Percentiles rank a stretch among this genome's conserved stretches.
These are phyloP conservation scores for Oryza glaberrima DNA, from an alignment of 176 grass and related monocot species.

Conservation along the genomic window DNA sequence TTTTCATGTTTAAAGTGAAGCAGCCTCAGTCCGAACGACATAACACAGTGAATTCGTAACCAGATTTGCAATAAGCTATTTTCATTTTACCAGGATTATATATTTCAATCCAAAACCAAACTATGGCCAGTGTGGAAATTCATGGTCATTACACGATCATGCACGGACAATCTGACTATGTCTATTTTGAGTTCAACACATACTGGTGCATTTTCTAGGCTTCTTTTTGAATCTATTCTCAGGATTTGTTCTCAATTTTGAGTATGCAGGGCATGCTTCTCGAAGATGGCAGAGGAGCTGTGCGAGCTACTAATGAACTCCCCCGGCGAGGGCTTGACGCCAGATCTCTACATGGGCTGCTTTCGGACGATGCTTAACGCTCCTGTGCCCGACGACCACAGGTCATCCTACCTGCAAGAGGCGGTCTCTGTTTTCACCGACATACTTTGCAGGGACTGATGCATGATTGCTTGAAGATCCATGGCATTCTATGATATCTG, in stretches of 20 bases:
- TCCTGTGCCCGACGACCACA: slow-evolving; percentile 59
- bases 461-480: slow-evolving; percentile 6
- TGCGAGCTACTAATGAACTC: slow-evolving; percentile 56
- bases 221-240: not conserved
- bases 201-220: not conserved
- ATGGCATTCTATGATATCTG: not conserved
- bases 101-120: slow-evolving; percentile 12
- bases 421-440: slow-evolving; percentile 71
- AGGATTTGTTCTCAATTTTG: slow-evolving; percentile 9
- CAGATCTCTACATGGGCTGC: slow-evolving; percentile 65
- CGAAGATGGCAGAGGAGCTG: slow-evolving; percentile 86
- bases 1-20: not conserved
- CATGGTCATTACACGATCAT: not conserved
- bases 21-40: slow-evolving; percentile 8
- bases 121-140: slow-evolving; percentile 9
- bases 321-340: slow-evolving; percentile 32
- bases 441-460: slow-evolving; percentile 52
- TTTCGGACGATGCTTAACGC: slow-evolving; percentile 71
- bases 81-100: not conserved
- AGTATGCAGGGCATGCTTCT: slow-evolving; percentile 69
- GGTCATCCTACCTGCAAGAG: slow-evolving; percentile 59
- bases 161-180: not conserved
- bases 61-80: slow-evolving; percentile 4
- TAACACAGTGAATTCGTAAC: not conserved
- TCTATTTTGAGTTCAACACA: not conserved